Percentiles rank a stretch among this genome's conserved stretches.
phyloP scores from a whole-genome alignment of 73 alveolate species.

The Uronychia binucleata region DNA sequence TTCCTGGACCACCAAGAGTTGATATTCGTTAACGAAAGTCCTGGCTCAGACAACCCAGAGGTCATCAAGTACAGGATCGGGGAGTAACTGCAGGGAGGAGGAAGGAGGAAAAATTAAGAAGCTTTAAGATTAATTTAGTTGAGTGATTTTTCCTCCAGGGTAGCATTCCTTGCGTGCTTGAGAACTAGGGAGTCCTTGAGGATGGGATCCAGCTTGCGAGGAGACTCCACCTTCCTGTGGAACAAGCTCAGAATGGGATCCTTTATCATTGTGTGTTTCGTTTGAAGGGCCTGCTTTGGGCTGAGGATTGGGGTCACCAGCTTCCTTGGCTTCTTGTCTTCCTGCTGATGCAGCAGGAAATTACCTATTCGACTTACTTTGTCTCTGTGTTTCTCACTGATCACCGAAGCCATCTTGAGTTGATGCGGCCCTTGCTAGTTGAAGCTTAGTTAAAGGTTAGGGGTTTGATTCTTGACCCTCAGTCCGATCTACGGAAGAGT shows the following conservation, averaged over 20 bases:
- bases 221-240: neutral
- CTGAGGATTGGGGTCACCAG: neutral
- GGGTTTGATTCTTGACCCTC: neutral
- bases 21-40: slow-evolving; percentile 1
- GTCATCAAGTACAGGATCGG: slow-evolving; percentile 5
- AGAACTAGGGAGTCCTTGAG: neutral
- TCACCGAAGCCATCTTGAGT: neutral
- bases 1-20: slow-evolving; percentile 1
- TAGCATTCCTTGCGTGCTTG: neutral
- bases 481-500: neutral
- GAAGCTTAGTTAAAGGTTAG: neutral
- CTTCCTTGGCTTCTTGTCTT: neutral
- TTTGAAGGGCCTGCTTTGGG: neutral
- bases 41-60: neutral
- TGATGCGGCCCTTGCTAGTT: neutral
- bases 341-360: neutral
- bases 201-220: neutral
- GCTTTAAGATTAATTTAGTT: no score
- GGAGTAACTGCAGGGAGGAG: slow-evolving; percentile 1
- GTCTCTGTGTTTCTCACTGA: neutral
- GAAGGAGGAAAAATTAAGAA: neutral
- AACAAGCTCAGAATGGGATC: neutral
- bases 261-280: no score
- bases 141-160: neutral
- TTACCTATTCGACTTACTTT: neutral